Conservation (phyloP, 371 early-diverging fungal genomes). For the Rhizopus sp. region DNA sequence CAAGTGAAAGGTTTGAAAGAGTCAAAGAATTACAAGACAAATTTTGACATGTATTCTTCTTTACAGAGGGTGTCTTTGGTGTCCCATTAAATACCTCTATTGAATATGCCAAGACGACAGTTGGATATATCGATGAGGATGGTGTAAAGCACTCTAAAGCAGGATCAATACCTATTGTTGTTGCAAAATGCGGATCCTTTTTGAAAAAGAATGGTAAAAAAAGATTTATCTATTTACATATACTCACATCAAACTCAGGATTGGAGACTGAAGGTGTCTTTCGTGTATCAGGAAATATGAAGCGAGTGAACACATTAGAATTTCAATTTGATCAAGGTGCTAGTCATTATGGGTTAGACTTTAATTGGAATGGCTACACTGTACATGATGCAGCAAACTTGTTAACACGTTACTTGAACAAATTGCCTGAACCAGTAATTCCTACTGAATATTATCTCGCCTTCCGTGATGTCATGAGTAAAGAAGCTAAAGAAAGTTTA, state of each 20-base stretch:
- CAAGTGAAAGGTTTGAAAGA: conserved; percentile 15
- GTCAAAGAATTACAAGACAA: no score
- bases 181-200: conserved; percentile 52
- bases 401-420: conserved; percentile 54
- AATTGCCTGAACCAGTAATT: conserved; percentile 58
- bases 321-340: conserved; percentile 52
- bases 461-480: conserved; percentile 57
- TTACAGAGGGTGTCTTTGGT: conserved; percentile 29
- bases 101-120: conserved; percentile 30
- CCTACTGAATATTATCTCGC: conserved; percentile 48
- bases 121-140: conserved; percentile 38
- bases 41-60: not conserved
- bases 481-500: conserved; percentile 5
- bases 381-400: conserved; percentile 64
- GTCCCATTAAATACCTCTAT: conserved; percentile 30
- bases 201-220: conserved; percentile 47
- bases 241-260: conserved; percentile 7
- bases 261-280: conserved; percentile 31
- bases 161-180: conserved; percentile 53
- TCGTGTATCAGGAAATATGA: conserved; percentile 40
- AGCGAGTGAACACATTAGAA: conserved; percentile 55
- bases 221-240: not conserved
- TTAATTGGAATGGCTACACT: conserved; percentile 57
- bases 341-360: conserved; percentile 48
- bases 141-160: conserved; percentile 25